Evolutionary conservation across 768 basidiomycete species (phyloP).

Genomic region (Mycena olivaceomarginata): DNA sequence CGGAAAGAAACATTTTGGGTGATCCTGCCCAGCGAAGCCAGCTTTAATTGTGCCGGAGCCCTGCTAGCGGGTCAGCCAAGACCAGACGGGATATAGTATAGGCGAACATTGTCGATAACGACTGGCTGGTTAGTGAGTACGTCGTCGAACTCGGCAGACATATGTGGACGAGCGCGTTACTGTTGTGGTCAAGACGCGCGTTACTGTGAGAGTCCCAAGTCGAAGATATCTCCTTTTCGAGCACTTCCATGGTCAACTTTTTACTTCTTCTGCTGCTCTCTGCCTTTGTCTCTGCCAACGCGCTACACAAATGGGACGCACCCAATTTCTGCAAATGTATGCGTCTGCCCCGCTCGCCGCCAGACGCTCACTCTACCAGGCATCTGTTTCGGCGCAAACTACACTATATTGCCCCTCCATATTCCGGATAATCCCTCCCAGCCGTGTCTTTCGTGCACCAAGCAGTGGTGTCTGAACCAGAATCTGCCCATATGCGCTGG

Average conservation of each 20-base stretch:
- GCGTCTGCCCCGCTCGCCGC: constrained; percentile 40
- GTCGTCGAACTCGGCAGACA: constrained; percentile 94
- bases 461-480: constrained; percentile 96
- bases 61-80: constrained; percentile 66
- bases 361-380: constrained; percentile 66
- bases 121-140: constrained; percentile 99
- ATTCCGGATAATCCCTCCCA: constrained; percentile 90
- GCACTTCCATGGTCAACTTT: constrained; percentile 21
- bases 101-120: constrained; percentile 96
- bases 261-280: constrained; percentile 34
- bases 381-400: constrained; percentile 93
- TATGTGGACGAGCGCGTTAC: constrained; percentile 48
- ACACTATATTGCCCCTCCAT: constrained; percentile 88
- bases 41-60: constrained; percentile 99
- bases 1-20: constrained; percentile 99
- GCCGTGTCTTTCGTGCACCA: constrained; percentile 95
- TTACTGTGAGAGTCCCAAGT: constrained; percentile 27
- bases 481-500: constrained; percentile 90
- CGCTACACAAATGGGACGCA: constrained; percentile 89
- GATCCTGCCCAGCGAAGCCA: constrained; percentile 98
- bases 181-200: constrained; percentile 15
- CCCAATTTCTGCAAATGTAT: constrained; percentile 93
- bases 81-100: constrained; percentile 31
- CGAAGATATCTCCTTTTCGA: constrained; percentile 20
- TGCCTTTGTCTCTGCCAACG: constrained; percentile 54